A percentile compares a stretch with the other conserved stretches of the same genome.
Conservation (phyloP, 805 yeast species). For the Starmera amethionina region DNA sequence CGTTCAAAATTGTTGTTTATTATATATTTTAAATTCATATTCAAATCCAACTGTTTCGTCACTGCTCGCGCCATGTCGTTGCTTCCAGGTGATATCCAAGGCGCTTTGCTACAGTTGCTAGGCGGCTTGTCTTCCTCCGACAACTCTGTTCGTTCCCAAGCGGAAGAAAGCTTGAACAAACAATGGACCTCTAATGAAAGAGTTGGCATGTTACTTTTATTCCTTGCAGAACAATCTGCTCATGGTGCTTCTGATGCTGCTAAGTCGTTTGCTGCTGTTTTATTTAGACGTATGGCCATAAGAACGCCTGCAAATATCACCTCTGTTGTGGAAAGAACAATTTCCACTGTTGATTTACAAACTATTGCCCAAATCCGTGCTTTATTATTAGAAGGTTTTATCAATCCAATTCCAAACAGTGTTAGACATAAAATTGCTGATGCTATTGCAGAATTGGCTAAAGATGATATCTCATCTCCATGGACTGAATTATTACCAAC, state of each 20-base stretch:
- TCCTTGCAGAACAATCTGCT: constrained; percentile 73
- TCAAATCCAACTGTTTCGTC: no score
- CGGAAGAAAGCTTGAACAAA: constrained; percentile 62
- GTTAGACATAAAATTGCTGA: constrained; percentile 91
- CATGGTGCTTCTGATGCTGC: constrained; percentile 49
- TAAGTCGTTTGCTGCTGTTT: constrained; percentile 72
- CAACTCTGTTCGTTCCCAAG: constrained; percentile 62
- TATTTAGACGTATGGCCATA: constrained; percentile 79
- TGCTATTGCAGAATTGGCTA: constrained; percentile 88
- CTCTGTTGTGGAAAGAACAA: constrained; percentile 64
- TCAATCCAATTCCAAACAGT: constrained; percentile 54
- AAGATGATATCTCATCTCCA: constrained; percentile 42
- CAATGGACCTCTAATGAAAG: constrained; percentile 68
- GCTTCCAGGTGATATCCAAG: constrained; percentile 52
- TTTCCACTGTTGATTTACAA: constrained; percentile 55
- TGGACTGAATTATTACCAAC: constrained; percentile 82
- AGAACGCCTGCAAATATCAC: constrained; percentile 62
- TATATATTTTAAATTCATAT: not conserved
- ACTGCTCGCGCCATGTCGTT: constrained; percentile 21
- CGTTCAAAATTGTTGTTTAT: no score
- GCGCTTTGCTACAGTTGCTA: constrained; percentile 45
- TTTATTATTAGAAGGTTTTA: constrained; percentile 64
- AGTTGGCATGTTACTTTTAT: constrained; percentile 62
- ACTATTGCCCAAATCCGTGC: constrained; percentile 55
- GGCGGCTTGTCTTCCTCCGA: constrained; percentile 71